Conservation (phyloP, 2,329 filamentous ascomycete genomes). For the Phialophora macrospora region DNA sequence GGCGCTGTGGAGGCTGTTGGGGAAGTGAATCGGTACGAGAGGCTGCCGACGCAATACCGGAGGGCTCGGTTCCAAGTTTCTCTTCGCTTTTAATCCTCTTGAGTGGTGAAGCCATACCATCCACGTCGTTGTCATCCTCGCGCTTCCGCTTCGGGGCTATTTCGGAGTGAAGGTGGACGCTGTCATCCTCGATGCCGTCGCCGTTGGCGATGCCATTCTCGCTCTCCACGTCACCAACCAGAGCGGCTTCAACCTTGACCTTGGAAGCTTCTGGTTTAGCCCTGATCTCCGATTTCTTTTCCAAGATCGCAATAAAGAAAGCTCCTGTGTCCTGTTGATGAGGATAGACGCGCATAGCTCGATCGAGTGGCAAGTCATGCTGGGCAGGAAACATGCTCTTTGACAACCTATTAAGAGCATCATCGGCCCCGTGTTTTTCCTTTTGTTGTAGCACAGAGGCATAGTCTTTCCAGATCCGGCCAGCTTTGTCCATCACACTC, state of each 20-base stretch:
- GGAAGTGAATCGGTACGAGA: neutral
- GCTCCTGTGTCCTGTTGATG: slow-evolving; percentile 95
- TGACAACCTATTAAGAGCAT: slow-evolving; percentile 69
- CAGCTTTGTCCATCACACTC: slow-evolving; percentile 88
- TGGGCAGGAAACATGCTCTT: slow-evolving; percentile 82
- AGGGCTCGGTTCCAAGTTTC: neutral
- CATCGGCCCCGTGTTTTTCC: slow-evolving; percentile 59
- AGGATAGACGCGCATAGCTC: slow-evolving; percentile 91
- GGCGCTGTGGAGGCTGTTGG: slow-evolving; percentile 8
- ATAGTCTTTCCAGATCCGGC: slow-evolving; percentile 79
- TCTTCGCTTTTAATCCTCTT: slow-evolving; percentile 37
- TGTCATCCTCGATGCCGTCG: slow-evolving; percentile 41
- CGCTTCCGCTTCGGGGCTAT: slow-evolving; percentile 34
- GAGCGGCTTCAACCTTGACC: slow-evolving; percentile 20
- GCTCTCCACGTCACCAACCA: slow-evolving; percentile 41
- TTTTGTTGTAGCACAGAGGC: slow-evolving; percentile 73
- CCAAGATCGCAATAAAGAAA: slow-evolving; percentile 94
- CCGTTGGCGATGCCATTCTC: slow-evolving; percentile 3
- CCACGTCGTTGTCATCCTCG: slow-evolving; percentile 23
- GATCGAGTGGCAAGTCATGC: slow-evolving; percentile 74
- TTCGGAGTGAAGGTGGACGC: slow-evolving; percentile 38
- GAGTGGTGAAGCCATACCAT: slow-evolving; percentile 10
- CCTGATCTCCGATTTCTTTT: slow-evolving; percentile 87
- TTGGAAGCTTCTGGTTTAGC: slow-evolving; percentile 66
- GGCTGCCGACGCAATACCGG: neutral